These are phyloP conservation scores for Cladosporium cucumerinum DNA, from an alignment of 2,329 filamentous ascomycete species.

Conservation along the genomic window DNA sequence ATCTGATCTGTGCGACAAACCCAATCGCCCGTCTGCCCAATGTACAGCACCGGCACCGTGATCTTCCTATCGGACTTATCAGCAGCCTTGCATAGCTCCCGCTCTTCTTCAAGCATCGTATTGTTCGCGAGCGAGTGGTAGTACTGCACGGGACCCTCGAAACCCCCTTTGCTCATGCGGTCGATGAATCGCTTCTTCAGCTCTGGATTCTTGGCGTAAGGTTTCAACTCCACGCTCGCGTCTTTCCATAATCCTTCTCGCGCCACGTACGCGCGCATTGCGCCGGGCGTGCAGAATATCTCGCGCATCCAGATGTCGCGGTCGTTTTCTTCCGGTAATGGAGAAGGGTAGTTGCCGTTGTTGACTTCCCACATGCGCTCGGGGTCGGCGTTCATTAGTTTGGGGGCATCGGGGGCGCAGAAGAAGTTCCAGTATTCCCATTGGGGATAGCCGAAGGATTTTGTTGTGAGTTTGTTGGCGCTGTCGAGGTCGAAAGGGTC, in stretches of 20 bases:
- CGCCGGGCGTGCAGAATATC: conserved; percentile 39
- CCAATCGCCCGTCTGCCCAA: conserved; percentile 35
- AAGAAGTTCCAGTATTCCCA: conserved; percentile 49
- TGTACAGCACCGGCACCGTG: conserved; percentile 38
- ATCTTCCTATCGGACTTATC: conserved; percentile 32
- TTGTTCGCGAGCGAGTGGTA: conserved; percentile 35
- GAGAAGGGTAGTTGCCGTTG: conserved; percentile 20
- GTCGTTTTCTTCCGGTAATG: too few relatives aligned
- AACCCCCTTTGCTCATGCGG: conserved; percentile 35
- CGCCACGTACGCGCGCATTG: conserved; percentile 32
- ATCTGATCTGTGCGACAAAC: conserved; percentile 36
- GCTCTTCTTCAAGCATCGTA: conserved; percentile 30
- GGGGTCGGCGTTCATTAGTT: conserved; percentile 33
- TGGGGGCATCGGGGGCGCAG: conserved; percentile 38
- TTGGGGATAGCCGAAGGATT: conserved; percentile 37
- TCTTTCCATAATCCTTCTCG: conserved; percentile 22
- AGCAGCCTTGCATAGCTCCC: conserved; percentile 24
- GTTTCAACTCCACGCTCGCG: conserved; percentile 28
- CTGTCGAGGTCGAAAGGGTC: conserved; percentile 39
- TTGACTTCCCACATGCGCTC: conserved; percentile 24
- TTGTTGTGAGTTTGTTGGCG: conserved; percentile 33
- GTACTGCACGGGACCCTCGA: conserved; percentile 38
- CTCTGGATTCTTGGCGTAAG: conserved; percentile 33
- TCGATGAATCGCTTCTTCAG: conserved; percentile 36
- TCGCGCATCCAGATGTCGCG: conserved; percentile 34